Evolutionary conservation across 2,329 filamentous ascomycete genomes (phyloP).

Genomic region (Trichoderma polysporum): DNA sequence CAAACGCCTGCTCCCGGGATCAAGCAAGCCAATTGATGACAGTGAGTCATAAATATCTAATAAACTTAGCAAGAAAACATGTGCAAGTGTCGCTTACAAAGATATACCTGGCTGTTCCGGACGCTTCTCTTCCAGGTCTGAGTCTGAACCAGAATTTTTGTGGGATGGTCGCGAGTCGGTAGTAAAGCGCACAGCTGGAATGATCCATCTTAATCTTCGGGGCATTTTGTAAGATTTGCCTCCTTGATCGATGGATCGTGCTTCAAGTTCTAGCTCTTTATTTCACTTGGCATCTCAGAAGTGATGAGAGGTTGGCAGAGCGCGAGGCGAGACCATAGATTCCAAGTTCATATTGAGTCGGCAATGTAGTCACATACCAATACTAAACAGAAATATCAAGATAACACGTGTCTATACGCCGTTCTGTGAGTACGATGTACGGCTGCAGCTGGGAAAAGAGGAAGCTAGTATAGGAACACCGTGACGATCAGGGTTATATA

Average conservation of each 20-base stretch:
- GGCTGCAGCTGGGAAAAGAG: background rate
- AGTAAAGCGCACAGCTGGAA: background rate
- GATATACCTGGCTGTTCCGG: background rate
- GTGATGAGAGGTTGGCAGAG: background rate
- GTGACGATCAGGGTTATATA: background rate
- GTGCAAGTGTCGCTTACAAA: background rate
- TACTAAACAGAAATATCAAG: background rate
- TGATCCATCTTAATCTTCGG: background rate
- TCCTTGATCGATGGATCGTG: background rate
- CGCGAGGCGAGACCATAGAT: background rate
- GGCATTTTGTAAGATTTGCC: background rate
- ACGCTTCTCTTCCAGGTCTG: background rate
- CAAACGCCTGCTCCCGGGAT: background rate
- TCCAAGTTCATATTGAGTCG: too few species aligned
- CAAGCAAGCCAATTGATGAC: background rate
- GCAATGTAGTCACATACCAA: too few species aligned
- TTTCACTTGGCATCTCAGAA: background rate
- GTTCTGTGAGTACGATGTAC: background rate
- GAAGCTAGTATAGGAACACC: background rate
- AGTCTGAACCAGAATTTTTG: background rate
- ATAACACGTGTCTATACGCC: background rate
- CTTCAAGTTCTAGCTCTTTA: background rate
- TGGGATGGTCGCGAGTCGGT: background rate
- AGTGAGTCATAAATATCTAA: conserved; percentile 8
- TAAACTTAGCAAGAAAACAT: background rate